phyloP scores from a whole-genome alignment of 2,329 filamentous ascomycete species.

The Incumbomyces lentus region DNA sequence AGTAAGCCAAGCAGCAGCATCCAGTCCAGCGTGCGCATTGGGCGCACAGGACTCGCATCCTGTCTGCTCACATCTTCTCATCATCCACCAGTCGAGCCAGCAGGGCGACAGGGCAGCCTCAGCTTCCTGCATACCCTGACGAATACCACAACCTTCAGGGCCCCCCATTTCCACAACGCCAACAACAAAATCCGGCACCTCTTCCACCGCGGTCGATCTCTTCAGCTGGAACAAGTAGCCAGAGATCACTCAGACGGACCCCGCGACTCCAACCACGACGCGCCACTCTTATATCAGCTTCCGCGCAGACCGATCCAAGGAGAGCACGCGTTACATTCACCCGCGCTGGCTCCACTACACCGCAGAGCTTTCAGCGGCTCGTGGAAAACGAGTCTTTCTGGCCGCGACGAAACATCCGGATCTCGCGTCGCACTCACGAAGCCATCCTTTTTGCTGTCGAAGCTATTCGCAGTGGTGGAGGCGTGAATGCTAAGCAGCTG shows the following conservation, averaged over 20 bases:
- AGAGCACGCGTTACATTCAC: slow-evolving; percentile 10
- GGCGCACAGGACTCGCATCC: slow-evolving; percentile 15
- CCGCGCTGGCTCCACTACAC: slow-evolving; percentile 21
- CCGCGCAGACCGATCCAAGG: slow-evolving; percentile 20
- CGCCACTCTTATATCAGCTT: slow-evolving; percentile 19
- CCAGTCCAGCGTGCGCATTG: slow-evolving; percentile 9
- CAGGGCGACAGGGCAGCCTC: slow-evolving; percentile 28
- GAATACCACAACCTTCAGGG: slow-evolving; percentile 39
- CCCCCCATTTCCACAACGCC: slow-evolving; percentile 17
- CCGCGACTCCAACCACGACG: slow-evolving; percentile 39
- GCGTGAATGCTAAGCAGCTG: slow-evolving; percentile 53
- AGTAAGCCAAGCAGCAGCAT: too few species aligned
- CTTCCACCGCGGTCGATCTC: slow-evolving; percentile 24
- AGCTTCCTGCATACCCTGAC: slow-evolving; percentile 42
- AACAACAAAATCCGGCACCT: slow-evolving; percentile 17
- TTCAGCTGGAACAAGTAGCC: slow-evolving; percentile 43
- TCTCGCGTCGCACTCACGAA: slow-evolving; percentile 75
- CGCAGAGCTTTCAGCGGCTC: slow-evolving; percentile 25
- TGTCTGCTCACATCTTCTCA: slow-evolving; percentile 4
- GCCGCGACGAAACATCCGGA: slow-evolving; percentile 43
- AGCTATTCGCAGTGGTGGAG: slow-evolving; percentile 51
- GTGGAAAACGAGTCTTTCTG: slow-evolving; percentile 39
- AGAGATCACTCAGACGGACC: slow-evolving; percentile 44
- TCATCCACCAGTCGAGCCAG: slow-evolving; percentile 12
- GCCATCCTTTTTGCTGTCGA: slow-evolving; percentile 88